phyloP scores from a whole-genome alignment of 495 filamentous ascomycete species.

The Lindgomyces ingoldianus region DNA sequence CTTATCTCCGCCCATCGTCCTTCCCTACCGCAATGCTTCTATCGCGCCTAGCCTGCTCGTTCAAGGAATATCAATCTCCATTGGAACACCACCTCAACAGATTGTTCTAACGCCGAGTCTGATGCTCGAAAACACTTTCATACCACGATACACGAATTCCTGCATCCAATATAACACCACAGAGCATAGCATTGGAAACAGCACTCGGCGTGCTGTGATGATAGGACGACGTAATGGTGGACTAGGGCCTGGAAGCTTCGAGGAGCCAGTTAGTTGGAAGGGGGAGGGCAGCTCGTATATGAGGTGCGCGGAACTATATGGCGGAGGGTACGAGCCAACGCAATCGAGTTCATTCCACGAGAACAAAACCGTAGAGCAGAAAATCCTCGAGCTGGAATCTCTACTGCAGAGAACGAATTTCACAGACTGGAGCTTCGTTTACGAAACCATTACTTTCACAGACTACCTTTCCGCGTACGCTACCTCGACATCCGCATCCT shows the following conservation, averaged over 20 bases:
- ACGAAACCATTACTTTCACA: not conserved
- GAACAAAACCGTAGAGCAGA: not conserved
- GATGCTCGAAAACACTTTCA: conserved; percentile 11
- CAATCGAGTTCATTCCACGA: not conserved
- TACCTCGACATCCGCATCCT: not conserved
- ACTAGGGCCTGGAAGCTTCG: not conserved
- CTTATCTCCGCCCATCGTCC: conserved; percentile 4
- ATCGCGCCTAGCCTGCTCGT: conserved; percentile 1
- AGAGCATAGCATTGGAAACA: not conserved
- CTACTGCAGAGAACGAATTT: not conserved
- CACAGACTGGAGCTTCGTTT: not conserved
- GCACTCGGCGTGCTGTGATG: no score
- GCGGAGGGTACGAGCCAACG: conserved; percentile 3
- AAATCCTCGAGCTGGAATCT: not conserved
- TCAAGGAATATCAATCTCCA: not conserved
- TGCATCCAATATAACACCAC: conserved; percentile 1
- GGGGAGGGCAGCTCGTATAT: conserved; percentile 2
- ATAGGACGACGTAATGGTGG: not conserved
- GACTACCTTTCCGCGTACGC: conserved; percentile 12
- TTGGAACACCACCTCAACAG: conserved; percentile 12
- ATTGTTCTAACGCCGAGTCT: conserved; percentile 5
- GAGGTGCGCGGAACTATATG: conserved; percentile 4
- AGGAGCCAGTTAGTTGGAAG: not conserved
- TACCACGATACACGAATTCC: conserved; percentile 10
- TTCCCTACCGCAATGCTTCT: not conserved